A percentile compares a stretch with the other conserved stretches of the same genome.
These are phyloP conservation scores for Melastoma candidum DNA, from an alignment of 441 rosid genomes.

Conservation along the genomic window DNA sequence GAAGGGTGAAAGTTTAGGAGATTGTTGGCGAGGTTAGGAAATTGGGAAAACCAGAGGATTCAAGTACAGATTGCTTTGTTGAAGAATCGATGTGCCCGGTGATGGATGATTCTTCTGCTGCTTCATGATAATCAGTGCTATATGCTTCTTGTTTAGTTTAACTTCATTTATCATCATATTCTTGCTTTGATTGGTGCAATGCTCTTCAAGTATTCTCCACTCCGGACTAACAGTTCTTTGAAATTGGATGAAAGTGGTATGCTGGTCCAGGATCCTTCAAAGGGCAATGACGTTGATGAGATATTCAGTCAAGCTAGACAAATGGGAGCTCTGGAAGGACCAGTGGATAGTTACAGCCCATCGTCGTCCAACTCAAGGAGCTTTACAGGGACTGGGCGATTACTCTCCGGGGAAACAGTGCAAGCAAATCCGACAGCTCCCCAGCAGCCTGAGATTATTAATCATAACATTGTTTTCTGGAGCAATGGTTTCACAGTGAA, in stretches of 20 bases:
- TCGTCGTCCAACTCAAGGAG: constrained; percentile 63
- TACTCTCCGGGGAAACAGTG: constrained; percentile 72
- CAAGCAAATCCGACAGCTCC: constrained; percentile 49
- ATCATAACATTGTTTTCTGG: constrained; percentile 91
- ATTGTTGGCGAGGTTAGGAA: too few relatives aligned
- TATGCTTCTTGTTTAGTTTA: too few relatives aligned
- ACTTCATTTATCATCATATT: too few relatives aligned
- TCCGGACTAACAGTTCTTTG: neutral
- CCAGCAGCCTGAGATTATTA: constrained; percentile 75
- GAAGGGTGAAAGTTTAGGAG: too few relatives aligned
- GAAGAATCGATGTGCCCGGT: too few relatives aligned
- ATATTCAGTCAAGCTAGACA: constrained; percentile 87
- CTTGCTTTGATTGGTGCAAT: too few relatives aligned
- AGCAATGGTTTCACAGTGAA: constrained; percentile 87
- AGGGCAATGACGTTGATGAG: constrained; percentile 77
- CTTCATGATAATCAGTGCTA: too few relatives aligned
- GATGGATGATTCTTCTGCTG: too few relatives aligned
- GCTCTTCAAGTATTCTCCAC: neutral
- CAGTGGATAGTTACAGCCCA: constrained; percentile 46
- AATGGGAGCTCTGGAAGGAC: constrained; percentile 87
- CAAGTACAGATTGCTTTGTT: too few relatives aligned
- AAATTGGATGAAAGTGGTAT: constrained; percentile 52
- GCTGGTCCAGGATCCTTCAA: constrained; percentile 91
- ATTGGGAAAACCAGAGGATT: too few relatives aligned
- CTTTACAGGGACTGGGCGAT: constrained; percentile 81